Evolutionary conservation across 495 filamentous ascomycete species (phyloP).

Genomic region (Penicillium egyptiacum): DNA sequence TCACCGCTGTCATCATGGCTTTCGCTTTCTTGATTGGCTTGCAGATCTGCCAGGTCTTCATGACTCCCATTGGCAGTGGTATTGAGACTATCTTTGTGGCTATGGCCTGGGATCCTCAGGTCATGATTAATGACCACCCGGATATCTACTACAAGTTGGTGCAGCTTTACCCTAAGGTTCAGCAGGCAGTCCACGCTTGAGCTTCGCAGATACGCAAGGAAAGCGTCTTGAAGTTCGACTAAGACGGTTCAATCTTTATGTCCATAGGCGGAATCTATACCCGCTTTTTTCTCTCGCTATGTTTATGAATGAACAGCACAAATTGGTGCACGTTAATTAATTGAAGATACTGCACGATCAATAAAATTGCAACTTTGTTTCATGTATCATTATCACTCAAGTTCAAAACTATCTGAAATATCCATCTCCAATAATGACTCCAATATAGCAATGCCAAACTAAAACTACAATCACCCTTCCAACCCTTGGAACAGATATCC

Average conservation of each 20-base stretch:
- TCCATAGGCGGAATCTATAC: neutral
- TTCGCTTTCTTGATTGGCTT: conserved; percentile 82
- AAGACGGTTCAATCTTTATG: neutral
- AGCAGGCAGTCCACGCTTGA: conserved; percentile 65
- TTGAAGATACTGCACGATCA: neutral
- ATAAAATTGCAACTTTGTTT: conserved; percentile 1
- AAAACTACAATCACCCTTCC: neutral
- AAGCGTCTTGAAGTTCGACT: neutral
- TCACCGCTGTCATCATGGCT: conserved; percentile 76
- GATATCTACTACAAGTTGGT: conserved; percentile 78
- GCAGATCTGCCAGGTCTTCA: conserved; percentile 86
- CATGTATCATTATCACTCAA: conserved; percentile 25
- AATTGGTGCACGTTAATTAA: neutral
- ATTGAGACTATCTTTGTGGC: conserved; percentile 84
- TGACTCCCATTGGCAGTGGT: conserved; percentile 66
- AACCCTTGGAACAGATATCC: neutral
- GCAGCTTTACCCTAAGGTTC: conserved; percentile 77
- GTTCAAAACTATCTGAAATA: conserved; percentile 1
- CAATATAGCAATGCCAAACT: conserved; percentile 9
- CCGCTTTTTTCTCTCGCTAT: neutral
- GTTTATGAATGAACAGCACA: neutral
- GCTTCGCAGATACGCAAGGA: neutral
- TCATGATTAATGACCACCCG: conserved; percentile 76
- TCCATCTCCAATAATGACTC: neutral
- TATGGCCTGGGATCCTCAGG: conserved; percentile 84